Conservation (phyloP, 148 eudicot species). For the Nepenthes mirabilis region DNA sequence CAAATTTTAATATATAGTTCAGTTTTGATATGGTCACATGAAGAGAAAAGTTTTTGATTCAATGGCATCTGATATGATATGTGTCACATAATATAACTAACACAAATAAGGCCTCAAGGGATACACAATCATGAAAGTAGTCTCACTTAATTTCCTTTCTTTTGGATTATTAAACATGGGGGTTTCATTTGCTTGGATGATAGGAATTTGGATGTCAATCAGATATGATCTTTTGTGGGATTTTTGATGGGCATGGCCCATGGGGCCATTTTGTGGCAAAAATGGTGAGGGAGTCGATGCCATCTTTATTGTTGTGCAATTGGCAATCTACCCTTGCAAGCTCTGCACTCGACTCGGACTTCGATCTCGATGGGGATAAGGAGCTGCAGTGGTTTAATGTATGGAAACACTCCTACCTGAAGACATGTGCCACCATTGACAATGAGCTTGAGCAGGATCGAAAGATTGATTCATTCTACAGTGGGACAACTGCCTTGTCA, state of each 20-base stretch:
- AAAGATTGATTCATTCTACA: conserved; percentile 56
- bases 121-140: background rate
- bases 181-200: conserved; percentile 7
- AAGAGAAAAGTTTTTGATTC: no score
- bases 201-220: conserved; percentile 91
- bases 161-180: conserved; percentile 1
- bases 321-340: conserved; percentile 71
- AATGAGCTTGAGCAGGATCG: conserved; percentile 54
- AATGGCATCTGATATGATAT: no score
- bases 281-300: conserved; percentile 73
- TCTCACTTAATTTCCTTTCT: background rate
- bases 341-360: conserved; percentile 46
- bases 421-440: conserved; percentile 70
- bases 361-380: conserved; percentile 38
- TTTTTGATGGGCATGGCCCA: conserved; percentile 93
- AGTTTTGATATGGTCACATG: no score
- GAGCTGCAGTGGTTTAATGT: conserved; percentile 41
- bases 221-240: conserved; percentile 87
- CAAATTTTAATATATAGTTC: no score
- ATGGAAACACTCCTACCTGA: conserved; percentile 78
- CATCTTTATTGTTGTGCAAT: conserved; percentile 51
- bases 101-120: no score
- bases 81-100: no score
- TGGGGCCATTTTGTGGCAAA: conserved; percentile 96
- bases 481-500: conserved; percentile 90